Evolutionary conservation across 495 filamentous ascomycete genomes (phyloP).

Genomic region (Aspergillus biplanus): DNA sequence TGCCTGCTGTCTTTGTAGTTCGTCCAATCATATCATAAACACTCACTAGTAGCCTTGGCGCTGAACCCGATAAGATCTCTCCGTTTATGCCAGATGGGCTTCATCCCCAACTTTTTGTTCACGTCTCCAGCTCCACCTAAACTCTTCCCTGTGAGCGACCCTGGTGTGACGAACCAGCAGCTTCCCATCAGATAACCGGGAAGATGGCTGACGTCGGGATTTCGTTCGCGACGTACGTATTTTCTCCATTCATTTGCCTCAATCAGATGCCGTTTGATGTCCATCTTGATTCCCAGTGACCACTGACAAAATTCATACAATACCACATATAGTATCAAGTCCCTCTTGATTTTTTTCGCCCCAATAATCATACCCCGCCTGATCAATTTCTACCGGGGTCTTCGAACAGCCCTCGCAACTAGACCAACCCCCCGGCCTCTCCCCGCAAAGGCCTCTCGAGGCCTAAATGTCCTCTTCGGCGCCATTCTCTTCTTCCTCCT

Average conservation of each 20-base stretch:
- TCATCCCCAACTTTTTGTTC: slow-evolving; percentile 7
- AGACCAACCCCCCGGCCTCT: slow-evolving; percentile 59
- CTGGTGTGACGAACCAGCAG: slow-evolving; percentile 15
- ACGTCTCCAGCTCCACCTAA: not conserved
- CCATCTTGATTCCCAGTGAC: not conserved
- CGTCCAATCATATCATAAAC: not conserved
- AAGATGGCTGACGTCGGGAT: slow-evolving; percentile 39
- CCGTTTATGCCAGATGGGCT: slow-evolving; percentile 15
- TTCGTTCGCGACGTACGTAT: slow-evolving; percentile 43
- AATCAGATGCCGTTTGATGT: not conserved
- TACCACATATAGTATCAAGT: slow-evolving; percentile 61
- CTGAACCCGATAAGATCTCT: slow-evolving; percentile 5
- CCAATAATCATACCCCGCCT: slow-evolving; percentile 79
- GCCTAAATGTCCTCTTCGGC: slow-evolving; percentile 65
- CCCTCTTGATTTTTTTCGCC: slow-evolving; percentile 81
- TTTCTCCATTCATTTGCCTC: slow-evolving; percentile 7
- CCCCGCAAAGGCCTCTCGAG: slow-evolving; percentile 45
- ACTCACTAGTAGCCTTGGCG: slow-evolving; percentile 2
- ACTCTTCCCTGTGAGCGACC: not conserved
- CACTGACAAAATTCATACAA: not conserved
- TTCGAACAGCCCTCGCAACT: slow-evolving; percentile 58
- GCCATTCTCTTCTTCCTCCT: slow-evolving; percentile 59
- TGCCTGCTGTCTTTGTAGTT: not conserved
- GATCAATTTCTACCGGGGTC: slow-evolving; percentile 69
- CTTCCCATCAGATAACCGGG: slow-evolving; percentile 1